Evolutionary conservation across 1,284 basidiomycete species (phyloP), one percentile per base, ranked within the genome.

Genomic region (Xerocomus amazonicus): DNA sequence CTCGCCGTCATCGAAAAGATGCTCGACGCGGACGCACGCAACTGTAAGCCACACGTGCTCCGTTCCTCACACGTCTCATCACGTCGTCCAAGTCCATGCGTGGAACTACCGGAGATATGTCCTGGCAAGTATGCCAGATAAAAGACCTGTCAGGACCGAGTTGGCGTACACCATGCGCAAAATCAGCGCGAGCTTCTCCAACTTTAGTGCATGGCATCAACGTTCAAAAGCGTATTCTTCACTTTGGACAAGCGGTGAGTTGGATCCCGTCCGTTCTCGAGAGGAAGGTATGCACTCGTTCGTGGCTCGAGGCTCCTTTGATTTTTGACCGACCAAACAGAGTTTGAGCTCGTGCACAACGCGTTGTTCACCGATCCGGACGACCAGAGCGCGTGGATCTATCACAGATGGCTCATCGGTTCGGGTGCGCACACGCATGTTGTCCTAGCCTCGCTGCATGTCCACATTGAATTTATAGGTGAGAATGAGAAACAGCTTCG

Each of bases 171-270:
- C 96, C 2, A 84, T 82, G 42, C 78, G 79, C 53, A 97, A 98
- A 74, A 99, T 99, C 58, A 88, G 93, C 66, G 73, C 86, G 46
- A 97, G 92, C 67, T 97, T 99, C 64, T 95, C 91, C 42, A 99
- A 99, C 68, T 99, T 97, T 67, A 96, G 92, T 51, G 97, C 97
- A 14, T 99, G 97, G 97, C 97, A 99, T 69, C 93, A 96, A 59
- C 82, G 97, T 26, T 90, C 92, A 2, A 95, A 96, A 67, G 76
- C 95, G 1, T 74, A 93, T 14, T 70, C 76, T 0, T 76, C 75
- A 4, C 62, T 92, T 6, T 95, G 91, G 91, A 74, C 74, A 4
- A 67, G 70, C 31, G 77, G 78, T 2, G 71, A 76, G 43, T 65
- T 80, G 14, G 76, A 83, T 52, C 72, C 75, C 33, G 56, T 60